Evolutionary conservation across 2,329 filamentous ascomycete genomes (phyloP).

Genomic region (Teratosphaeriaceae sp.): DNA sequence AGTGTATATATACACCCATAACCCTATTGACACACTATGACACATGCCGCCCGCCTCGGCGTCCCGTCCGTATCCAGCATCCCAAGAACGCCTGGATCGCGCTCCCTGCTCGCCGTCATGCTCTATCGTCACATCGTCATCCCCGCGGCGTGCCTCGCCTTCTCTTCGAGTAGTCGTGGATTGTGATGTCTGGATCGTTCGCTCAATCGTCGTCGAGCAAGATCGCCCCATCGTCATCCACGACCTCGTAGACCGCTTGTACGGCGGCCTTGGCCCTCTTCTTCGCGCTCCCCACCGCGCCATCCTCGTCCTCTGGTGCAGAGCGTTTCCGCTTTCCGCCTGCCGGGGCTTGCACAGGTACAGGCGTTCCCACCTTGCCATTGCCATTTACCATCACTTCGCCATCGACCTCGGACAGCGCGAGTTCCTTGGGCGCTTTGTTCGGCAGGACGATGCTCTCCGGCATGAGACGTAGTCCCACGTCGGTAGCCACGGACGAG

Average conservation of each 20-base stretch:
- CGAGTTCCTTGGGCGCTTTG: constrained; percentile 15
- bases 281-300: constrained; percentile 16
- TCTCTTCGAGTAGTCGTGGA: no score
- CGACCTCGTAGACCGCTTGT: constrained; percentile 15
- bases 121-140: no score
- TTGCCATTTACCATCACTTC: no score
- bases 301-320: constrained; percentile 20
- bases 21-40: no score
- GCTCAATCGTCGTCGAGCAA: constrained; percentile 20
- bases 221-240: constrained; percentile 25
- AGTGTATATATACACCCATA: no score
- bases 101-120: no score
- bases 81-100: no score
- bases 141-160: no score
- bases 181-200: neutral
- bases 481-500: neutral
- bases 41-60: no score
- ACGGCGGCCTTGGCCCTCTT: constrained; percentile 19
- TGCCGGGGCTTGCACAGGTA: no score
- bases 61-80: no score
- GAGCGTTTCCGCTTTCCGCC: constrained; percentile 26
- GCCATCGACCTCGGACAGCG: constrained; percentile 13
- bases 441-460: constrained; percentile 12
- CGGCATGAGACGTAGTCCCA: constrained; percentile 11
- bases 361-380: no score